Evolutionary conservation across 2,329 filamentous ascomycete genomes (phyloP).

Genomic region (Graphilbum ipis-grandicollis): DNA sequence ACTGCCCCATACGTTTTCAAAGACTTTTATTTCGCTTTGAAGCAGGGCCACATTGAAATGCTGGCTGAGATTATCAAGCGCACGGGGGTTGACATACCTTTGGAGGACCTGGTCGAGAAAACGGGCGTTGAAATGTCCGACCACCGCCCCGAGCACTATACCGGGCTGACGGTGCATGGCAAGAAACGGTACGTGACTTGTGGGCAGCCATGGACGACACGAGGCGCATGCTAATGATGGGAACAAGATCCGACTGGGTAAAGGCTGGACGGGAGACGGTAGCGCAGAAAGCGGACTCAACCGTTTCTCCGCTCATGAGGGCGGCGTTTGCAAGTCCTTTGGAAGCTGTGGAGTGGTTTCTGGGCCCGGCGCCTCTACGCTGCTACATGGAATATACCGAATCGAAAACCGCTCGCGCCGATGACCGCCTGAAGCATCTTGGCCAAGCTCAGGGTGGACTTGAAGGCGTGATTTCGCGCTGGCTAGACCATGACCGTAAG

Average conservation of each 20-base stretch:
- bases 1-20: slow-evolving; percentile 15
- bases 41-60: slow-evolving; percentile 32
- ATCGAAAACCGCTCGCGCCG: slow-evolving; percentile 39
- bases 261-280: slow-evolving; percentile 35
- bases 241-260: slow-evolving; percentile 48
- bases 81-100: slow-evolving; percentile 50
- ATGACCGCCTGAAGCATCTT: slow-evolving; percentile 45
- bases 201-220: too few relatives aligned
- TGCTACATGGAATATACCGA: slow-evolving; percentile 51
- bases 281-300: slow-evolving; percentile 20
- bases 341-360: slow-evolving; percentile 60
- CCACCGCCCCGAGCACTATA: slow-evolving; percentile 54
- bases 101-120: slow-evolving; percentile 48
- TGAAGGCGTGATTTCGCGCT: slow-evolving; percentile 42
- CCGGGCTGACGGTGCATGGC: slow-evolving; percentile 59
- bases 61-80: slow-evolving; percentile 47
- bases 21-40: slow-evolving; percentile 26
- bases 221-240: neutral
- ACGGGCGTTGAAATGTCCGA: slow-evolving; percentile 46
- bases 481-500: slow-evolving; percentile 43
- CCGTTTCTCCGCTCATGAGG: slow-evolving; percentile 40
- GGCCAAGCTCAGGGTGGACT: slow-evolving; percentile 42
- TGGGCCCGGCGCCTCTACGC: slow-evolving; percentile 50
- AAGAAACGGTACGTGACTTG: slow-evolving; percentile 45
- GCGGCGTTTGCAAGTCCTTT: slow-evolving; percentile 40